Conservation (phyloP, 1,284 basidiomycete genomes). For the Pseudozyma sp. region DNA sequence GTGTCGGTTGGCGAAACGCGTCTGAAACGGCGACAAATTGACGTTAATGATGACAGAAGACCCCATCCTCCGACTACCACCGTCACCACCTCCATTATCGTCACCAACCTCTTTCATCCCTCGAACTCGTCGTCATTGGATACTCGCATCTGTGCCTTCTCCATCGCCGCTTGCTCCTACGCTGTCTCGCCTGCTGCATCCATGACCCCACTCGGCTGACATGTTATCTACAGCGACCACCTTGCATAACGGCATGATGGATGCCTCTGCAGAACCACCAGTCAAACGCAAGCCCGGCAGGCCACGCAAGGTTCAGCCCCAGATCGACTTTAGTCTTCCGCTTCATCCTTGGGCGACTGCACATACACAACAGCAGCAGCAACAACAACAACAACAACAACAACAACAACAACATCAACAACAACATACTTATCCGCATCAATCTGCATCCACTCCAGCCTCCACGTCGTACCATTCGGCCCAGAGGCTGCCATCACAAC, state of each 20-base stretch:
- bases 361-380: neutral
- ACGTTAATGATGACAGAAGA: neutral
- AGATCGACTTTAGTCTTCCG: constrained; percentile 23
- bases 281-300: constrained; percentile 10
- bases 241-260: constrained; percentile 10
- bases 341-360: constrained; percentile 34
- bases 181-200: neutral
- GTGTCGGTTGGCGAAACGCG: constrained; percentile 14
- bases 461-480: constrained; percentile 1
- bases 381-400: neutral
- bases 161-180: neutral
- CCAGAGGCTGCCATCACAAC: constrained; percentile 1
- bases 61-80: neutral
- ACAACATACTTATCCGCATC: too few species aligned
- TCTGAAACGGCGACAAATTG: constrained; percentile 1
- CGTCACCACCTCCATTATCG: neutral
- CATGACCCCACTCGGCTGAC: neutral
- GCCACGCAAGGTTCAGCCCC: constrained; percentile 14
- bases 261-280: neutral
- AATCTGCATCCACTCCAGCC: neutral
- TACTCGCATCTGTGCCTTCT: neutral
- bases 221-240: constrained; percentile 6
- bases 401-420: neutral
- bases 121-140: neutral
- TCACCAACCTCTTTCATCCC: constrained; percentile 1